Conservation (phyloP, 129 eudicot genomes). For the Flaveria ramosissima region DNA sequence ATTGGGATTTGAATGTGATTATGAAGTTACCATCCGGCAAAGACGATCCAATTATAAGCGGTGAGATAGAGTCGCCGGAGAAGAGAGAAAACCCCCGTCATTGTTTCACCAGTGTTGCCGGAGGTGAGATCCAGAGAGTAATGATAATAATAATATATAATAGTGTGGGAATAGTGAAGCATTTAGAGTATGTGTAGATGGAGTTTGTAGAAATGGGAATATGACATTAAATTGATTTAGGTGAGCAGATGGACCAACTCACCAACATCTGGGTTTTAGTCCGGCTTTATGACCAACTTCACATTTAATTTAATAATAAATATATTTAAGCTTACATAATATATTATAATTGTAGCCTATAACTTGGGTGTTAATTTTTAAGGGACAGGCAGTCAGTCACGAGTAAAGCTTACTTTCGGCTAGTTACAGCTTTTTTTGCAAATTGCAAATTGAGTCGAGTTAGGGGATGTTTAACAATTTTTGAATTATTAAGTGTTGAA, state of each 20-base stretch:
- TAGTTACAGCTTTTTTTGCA: no score
- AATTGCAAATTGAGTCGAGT: no score
- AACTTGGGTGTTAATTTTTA: no score
- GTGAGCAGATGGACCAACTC: conserved; percentile 45
- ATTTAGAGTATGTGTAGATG: conserved; percentile 8
- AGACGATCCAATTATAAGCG: conserved; percentile 79
- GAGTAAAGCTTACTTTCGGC: no score
- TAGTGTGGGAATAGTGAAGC: background rate
- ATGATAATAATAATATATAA: background rate
- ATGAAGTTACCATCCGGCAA: conserved; percentile 65
- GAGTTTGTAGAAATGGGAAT: conserved; percentile 6
- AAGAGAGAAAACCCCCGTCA: conserved; percentile 52
- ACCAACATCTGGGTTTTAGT: conserved; percentile 12
- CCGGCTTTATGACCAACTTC: background rate
- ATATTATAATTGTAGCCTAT: no score
- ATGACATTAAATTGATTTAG: conserved; percentile 44
- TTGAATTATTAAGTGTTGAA: no score
- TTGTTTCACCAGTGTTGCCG: conserved; percentile 12
- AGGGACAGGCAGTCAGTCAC: no score
- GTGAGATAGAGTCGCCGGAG: conserved; percentile 61
- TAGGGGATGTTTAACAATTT: no score
- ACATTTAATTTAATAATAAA: no score
- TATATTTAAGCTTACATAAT: no score
- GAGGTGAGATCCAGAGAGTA: conserved; percentile 14
- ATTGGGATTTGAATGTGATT: background rate